Percentiles rank a stretch among this genome's conserved stretches.
These are phyloP conservation scores for Colletotrichum australisinense DNA, from an alignment of 2,329 filamentous ascomycete species.

Conservation along the genomic window DNA sequence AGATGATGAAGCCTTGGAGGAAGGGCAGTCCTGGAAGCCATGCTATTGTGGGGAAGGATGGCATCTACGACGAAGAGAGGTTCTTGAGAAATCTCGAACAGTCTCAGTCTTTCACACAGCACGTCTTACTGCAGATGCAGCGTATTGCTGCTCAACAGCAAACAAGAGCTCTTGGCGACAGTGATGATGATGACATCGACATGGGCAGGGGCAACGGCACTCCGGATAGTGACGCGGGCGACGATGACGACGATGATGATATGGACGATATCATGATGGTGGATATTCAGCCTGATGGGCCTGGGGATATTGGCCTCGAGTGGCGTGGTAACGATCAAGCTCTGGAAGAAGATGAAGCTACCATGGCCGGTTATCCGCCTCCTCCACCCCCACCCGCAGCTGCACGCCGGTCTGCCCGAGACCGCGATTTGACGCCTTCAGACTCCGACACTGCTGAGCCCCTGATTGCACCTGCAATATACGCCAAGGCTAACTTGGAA, in stretches of 20 bases:
- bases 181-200: conserved; percentile 46
- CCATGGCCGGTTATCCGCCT: conserved; percentile 79
- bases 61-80: conserved; percentile 83
- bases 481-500: conserved; percentile 73
- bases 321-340: conserved; percentile 71
- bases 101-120: conserved; percentile 49
- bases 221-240: conserved; percentile 30
- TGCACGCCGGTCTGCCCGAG: conserved; percentile 54
- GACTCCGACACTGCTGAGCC: conserved; percentile 80
- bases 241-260: conserved; percentile 53
- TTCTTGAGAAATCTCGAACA: conserved; percentile 61
- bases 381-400: conserved; percentile 66
- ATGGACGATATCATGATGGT: conserved; percentile 70
- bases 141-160: conserved; percentile 37
- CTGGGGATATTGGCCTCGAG: conserved; percentile 59
- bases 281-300: conserved; percentile 58
- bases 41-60: conserved; percentile 79
- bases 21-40: conserved; percentile 87
- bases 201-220: conserved; percentile 37
- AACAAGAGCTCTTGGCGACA: conserved; percentile 52
- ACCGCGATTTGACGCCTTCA: conserved; percentile 74
- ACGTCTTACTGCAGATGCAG: conserved; percentile 46
- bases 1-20: conserved; percentile 89
- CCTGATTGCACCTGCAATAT: conserved; percentile 70
- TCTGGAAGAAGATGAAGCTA: conserved; percentile 81